Conservation (phyloP, 208 protist genomes). For the Phytomonas serpens region DNA sequence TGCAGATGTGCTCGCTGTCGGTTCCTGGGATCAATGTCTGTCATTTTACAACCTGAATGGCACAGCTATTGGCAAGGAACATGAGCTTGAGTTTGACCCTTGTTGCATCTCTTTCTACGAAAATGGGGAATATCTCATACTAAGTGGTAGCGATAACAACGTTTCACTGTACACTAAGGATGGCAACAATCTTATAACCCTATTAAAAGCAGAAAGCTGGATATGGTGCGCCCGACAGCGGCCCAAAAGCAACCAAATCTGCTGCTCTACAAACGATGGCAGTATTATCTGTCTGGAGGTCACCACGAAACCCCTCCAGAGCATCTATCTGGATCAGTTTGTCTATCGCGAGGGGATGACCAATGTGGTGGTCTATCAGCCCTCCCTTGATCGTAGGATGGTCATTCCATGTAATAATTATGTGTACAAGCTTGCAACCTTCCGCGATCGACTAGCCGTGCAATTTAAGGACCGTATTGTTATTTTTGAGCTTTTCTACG, state of each 20-base stretch:
- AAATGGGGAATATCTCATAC: conserved; percentile 90
- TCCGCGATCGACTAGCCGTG: conserved; percentile 91
- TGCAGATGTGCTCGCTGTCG: conserved; percentile 89
- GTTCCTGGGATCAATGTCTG: conserved; percentile 93
- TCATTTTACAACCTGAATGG: conserved; percentile 94
- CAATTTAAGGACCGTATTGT: conserved; percentile 91
- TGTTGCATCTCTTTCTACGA: conserved; percentile 89
- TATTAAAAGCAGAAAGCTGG: conserved; percentile 76
- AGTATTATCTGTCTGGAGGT: conserved; percentile 85
- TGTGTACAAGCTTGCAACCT: conserved; percentile 92
- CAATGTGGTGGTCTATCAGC: conserved; percentile 93
- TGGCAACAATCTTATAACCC: conserved; percentile 72
- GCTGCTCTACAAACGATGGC: conserved; percentile 88
- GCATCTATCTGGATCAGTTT: conserved; percentile 94
- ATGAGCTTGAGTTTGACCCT: conserved; percentile 90
- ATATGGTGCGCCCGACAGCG: conserved; percentile 74
- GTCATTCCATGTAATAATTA: conserved; percentile 93
- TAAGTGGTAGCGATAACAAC: conserved; percentile 91
- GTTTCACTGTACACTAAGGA: conserved; percentile 87
- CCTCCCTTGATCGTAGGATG: conserved; percentile 78
- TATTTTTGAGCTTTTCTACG: conserved; percentile 92
- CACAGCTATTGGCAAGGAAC: conserved; percentile 49
- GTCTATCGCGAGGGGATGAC: conserved; percentile 94
- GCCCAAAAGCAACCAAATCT: conserved; percentile 74
- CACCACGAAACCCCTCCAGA: conserved; percentile 84